Evolutionary conservation across 2,329 filamentous ascomycete species (phyloP).

Genomic region (Microsporum canis): DNA sequence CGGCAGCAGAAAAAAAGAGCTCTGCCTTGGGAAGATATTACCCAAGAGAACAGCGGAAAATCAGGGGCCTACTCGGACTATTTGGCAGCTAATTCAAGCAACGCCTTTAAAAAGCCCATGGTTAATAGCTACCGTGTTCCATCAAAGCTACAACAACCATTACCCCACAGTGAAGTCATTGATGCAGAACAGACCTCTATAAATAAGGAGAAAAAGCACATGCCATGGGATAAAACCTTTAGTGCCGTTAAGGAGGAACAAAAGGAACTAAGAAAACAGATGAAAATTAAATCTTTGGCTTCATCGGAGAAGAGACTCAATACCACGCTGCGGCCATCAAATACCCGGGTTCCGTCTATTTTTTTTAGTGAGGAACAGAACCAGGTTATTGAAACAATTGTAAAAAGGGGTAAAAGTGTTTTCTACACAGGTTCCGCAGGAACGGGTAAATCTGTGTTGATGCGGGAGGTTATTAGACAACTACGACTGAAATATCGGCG

Average conservation of each 20-base stretch:
- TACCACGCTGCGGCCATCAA: conserved; percentile 23
- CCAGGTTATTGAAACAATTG: conserved; percentile 70
- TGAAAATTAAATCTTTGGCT: conserved; percentile 33
- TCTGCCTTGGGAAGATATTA: conserved; percentile 46
- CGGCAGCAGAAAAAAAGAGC: conserved; percentile 45
- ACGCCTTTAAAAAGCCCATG: not conserved
- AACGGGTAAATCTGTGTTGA: conserved; percentile 92
- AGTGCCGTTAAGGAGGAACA: conserved; percentile 68
- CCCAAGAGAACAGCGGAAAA: not conserved
- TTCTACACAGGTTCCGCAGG: conserved; percentile 96
- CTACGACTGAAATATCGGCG: conserved; percentile 63
- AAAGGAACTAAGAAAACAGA: conserved; percentile 57
- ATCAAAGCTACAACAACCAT: not conserved
- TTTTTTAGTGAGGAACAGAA: conserved; percentile 78
- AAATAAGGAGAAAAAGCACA: conserved; percentile 24
- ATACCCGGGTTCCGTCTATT: conserved; percentile 42
- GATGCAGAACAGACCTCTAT: conserved; percentile 29
- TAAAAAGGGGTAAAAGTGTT: conserved; percentile 70
- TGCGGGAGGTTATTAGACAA: conserved; percentile 78
- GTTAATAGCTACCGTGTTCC: not conserved
- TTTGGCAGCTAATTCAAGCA: not conserved
- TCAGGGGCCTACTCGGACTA: not conserved
- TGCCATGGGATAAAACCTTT: conserved; percentile 58
- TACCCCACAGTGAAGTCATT: not conserved
- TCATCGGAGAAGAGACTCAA: conserved; percentile 17